Evolutionary conservation across 768 basidiomycete species (phyloP).

Genomic region (Naganishia onofrii): DNA sequence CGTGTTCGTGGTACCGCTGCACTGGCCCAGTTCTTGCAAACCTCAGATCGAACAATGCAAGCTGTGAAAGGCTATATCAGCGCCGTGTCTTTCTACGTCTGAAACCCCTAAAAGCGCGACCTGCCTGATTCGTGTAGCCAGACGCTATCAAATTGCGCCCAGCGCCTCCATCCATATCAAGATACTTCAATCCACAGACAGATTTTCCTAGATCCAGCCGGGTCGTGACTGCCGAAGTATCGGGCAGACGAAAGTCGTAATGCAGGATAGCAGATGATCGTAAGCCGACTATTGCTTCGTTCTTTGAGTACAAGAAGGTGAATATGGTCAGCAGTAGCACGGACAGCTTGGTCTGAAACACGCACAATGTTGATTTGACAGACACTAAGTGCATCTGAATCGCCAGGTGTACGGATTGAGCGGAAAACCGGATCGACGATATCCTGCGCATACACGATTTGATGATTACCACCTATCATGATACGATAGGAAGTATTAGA

Average conservation of each 20-base stretch:
- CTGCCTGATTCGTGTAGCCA: conserved; percentile 19
- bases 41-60: conserved; percentile 28
- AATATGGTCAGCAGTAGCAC: neutral
- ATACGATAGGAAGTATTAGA: neutral
- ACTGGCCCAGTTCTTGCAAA: conserved; percentile 14
- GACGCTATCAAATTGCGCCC: conserved; percentile 22
- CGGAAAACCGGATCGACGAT: conserved; percentile 16
- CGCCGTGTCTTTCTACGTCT: no score
- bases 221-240: neutral
- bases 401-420: conserved; percentile 11
- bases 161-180: conserved; percentile 1
- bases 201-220: conserved; percentile 15
- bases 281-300: conserved; percentile 28
- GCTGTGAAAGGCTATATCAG: neutral
- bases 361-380: conserved; percentile 26
- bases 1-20: conserved; percentile 20
- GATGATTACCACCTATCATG: conserved; percentile 10
- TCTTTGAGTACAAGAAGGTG: neutral
- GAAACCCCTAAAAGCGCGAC: neutral
- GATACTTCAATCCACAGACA: conserved; percentile 15
- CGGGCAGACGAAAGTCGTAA: conserved; percentile 27
- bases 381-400: conserved; percentile 24
- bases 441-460: conserved; percentile 20
- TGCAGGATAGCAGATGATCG: conserved; percentile 24
- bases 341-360: neutral